Evolutionary conservation across 2,329 filamentous ascomycete species (phyloP).

Genomic region (Fusarium sp.): DNA sequence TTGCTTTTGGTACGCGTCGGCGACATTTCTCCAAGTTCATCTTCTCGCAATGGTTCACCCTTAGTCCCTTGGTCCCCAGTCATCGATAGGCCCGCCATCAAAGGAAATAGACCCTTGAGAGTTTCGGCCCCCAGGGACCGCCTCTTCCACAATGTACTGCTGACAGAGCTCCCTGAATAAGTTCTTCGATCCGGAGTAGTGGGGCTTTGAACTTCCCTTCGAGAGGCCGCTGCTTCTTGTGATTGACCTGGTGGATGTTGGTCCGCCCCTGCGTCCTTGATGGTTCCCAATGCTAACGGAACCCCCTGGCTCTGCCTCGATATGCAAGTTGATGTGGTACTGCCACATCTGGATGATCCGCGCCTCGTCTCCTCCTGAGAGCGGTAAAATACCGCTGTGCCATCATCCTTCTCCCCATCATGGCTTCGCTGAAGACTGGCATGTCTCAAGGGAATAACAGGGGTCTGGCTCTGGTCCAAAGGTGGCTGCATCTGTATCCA

Average conservation of each 20-base stretch:
- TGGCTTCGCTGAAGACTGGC: conserved; percentile 34
- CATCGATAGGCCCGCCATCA: conserved; percentile 28
- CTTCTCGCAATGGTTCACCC: conserved; percentile 19
- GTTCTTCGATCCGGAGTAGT: conserved; percentile 1
- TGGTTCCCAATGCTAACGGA: neutral
- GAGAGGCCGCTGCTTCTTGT: conserved; percentile 5
- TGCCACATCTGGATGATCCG: conserved; percentile 15
- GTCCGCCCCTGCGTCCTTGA: conserved; percentile 5
- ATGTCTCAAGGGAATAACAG: conserved; percentile 35
- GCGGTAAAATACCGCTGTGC: neutral
- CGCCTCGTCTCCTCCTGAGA: conserved; percentile 6
- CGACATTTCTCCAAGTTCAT: conserved; percentile 3
- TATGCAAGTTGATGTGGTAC: conserved; percentile 14
- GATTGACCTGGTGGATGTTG: neutral
- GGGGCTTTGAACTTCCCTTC: conserved; percentile 11
- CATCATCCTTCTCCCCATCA: neutral
- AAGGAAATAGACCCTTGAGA: conserved; percentile 32
- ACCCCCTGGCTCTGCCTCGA: conserved; percentile 16
- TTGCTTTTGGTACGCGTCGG: conserved; percentile 27
- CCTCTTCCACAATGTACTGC: conserved; percentile 31
- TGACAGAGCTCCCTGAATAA: conserved; percentile 15
- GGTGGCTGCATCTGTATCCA: conserved; percentile 2
- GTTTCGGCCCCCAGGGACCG: conserved; percentile 37
- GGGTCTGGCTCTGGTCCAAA: conserved; percentile 15
- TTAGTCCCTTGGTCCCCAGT: conserved; percentile 18